Base-by-base conservation (phyloP, 2,329 filamentous ascomycete species). In the Zymoseptoria pseudotritici region DNA sequence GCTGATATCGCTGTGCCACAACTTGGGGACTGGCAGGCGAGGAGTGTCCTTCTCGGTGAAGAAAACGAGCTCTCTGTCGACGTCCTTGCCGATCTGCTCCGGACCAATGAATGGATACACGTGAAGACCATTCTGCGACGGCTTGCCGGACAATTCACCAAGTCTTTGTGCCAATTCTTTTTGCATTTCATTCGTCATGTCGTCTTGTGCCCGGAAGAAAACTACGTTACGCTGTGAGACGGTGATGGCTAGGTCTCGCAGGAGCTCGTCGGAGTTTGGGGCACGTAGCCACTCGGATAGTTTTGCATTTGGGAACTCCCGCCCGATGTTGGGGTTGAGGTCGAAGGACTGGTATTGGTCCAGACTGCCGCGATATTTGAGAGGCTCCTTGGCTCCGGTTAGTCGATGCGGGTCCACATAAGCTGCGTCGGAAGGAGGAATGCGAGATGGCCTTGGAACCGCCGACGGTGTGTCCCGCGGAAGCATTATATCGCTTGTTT, bases 171-270 rank as follows among this genome's bases (percentile, higher is more conserved):
- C 82, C 0, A 90, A 77, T 57, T 85, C 76, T 74, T 90, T 90
- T 67, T 83, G 80, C 19, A 86, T 78, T 1, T 84, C 82, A 68
- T 87, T 81, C 63, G 79, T 80, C 46, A 88, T 81, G 22, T 24
- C 22, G 79, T 63, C 55, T 53, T 65, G 63, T 29, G 59, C 62
- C 20, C 86, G 82, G 74, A 90, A 87, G 75, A 89, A 88, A 42
- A 89, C 85, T 2, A 89, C 86, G 10, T 86, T 86, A 0, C 86
- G 82, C 61, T 84, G 82, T 1, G 86, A 88, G 65, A 89, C 86
- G 11, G 59, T 64, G 36, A 65, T 61, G 7, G 64, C 64, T 9
- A 66, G 54, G 20, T 66, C 64, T 6, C 62, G 59, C 10, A 66
- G 42, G n/a, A 58, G 58, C 2, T 61, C 58, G 36, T 66, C 64